A percentile compares a stretch with the other conserved stretches of the same genome.
These are phyloP conservation scores for Lycium barbarum DNA, from an alignment of 257 asterid species.

Conservation along the genomic window DNA sequence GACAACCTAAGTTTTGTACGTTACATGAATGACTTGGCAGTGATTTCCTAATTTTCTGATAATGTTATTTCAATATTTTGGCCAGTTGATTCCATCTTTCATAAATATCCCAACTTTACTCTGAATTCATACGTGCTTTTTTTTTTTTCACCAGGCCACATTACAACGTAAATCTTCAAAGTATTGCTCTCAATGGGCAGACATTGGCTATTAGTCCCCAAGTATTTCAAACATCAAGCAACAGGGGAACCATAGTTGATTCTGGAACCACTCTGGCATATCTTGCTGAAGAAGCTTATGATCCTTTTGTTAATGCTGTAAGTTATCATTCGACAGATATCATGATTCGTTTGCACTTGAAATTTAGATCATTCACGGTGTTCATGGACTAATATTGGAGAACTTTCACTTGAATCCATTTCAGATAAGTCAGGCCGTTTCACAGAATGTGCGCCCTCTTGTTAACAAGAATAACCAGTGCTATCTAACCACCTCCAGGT, in stretches of 20 bases:
- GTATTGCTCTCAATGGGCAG: conserved; percentile 91
- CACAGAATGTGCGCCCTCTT: conserved; percentile 67
- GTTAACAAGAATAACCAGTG: conserved; percentile 76
- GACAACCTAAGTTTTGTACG: neutral
- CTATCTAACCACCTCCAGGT: conserved; percentile 86
- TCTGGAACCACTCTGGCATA: conserved; percentile 97
- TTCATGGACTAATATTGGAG: neutral
- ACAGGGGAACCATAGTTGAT: conserved; percentile 89
- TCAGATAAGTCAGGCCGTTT: conserved; percentile 68
- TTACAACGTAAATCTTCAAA: conserved; percentile 82
- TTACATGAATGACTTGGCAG: neutral
- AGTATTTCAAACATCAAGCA: conserved; percentile 74
- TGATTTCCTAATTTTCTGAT: neutral
- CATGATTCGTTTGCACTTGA: neutral
- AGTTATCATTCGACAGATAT: conserved; percentile 36
- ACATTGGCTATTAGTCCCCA: conserved; percentile 66
- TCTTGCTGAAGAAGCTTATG: conserved; percentile 88
- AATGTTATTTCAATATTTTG: neutral
- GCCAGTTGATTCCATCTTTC: neutral
- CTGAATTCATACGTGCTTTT: neutral
- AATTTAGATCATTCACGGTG: neutral
- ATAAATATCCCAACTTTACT: neutral
- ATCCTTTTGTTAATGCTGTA: conserved; percentile 80
- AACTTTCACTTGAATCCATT: neutral
- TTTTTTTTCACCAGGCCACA: conserved; percentile 68